A percentile compares a stretch with the other conserved stretches of the same genome.
These are phyloP conservation scores for Talaromyces liani DNA, from an alignment of 495 filamentous ascomycete genomes.

Conservation along the genomic window DNA sequence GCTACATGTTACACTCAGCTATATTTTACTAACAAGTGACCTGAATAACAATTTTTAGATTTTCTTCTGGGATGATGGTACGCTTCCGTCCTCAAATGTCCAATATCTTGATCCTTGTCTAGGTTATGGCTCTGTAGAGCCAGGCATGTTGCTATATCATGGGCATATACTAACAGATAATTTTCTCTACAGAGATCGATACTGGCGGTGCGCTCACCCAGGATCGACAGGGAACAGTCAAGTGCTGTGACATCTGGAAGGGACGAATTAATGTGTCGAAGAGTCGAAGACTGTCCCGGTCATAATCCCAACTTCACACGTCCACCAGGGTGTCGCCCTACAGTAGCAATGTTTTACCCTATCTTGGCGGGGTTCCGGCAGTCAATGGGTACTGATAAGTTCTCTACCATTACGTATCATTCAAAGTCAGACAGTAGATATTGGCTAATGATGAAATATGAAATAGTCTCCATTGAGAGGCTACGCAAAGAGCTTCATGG, in stretches of 20 bases:
- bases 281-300: conserved; percentile 2
- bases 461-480: conserved; percentile 1
- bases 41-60: not conserved
- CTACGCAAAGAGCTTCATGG: not conserved
- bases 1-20: not conserved
- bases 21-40: not conserved
- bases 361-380: not conserved
- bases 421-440: not conserved
- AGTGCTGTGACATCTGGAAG: not conserved
- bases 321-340: not conserved
- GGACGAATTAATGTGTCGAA: conserved; percentile 2
- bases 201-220: not conserved
- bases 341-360: not conserved
- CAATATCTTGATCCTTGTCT: not conserved
- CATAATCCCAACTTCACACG: conserved; percentile 1
- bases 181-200: not conserved
- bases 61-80: conserved; percentile 4
- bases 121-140: not conserved
- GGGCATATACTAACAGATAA: not conserved
- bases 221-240: not conserved
- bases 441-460: not conserved
- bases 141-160: not conserved
- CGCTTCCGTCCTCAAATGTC: not conserved
- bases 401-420: not conserved
- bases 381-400: not conserved